These are phyloP conservation scores for Microbotryum violaceum DNA, from an alignment of 1,284 basidiomycete genomes.

Conservation along the genomic window DNA sequence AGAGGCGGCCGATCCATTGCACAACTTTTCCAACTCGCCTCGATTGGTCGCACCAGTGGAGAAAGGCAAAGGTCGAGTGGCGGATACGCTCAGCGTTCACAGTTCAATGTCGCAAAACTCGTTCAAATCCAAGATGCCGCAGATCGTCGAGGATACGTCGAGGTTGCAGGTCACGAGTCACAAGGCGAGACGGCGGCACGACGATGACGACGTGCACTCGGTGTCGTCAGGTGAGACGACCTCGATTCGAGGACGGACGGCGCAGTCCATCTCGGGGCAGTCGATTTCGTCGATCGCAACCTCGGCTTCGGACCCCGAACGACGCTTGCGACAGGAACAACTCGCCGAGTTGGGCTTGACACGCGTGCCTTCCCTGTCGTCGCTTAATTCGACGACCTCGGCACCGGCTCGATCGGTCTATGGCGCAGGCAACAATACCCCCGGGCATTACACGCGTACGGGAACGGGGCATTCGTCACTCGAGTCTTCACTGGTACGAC, in stretches of 20 bases:
- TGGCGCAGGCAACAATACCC: slow-evolving; percentile 6
- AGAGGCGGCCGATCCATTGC: slow-evolving; percentile 48
- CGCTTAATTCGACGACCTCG: slow-evolving; percentile 13
- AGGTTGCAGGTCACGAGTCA: slow-evolving; percentile 23
- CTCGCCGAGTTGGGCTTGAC: slow-evolving; percentile 5
- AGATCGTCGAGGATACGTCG: slow-evolving; percentile 35
- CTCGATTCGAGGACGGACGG: too few relatives aligned
- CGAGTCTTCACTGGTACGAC: slow-evolving; percentile 16
- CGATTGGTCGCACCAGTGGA: slow-evolving; percentile 16
- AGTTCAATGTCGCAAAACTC: not conserved
- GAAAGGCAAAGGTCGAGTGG: slow-evolving; percentile 29
- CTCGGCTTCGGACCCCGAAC: slow-evolving; percentile 28
- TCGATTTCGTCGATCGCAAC: slow-evolving; percentile 27
- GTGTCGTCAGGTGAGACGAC: slow-evolving; percentile 34
- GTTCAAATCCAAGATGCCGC: slow-evolving; percentile 28
- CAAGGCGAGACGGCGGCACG: slow-evolving; percentile 32
- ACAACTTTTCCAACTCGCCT: slow-evolving; percentile 28
- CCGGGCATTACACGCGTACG: slow-evolving; percentile 17
- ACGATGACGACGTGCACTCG: slow-evolving; percentile 36
- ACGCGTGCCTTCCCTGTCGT: slow-evolving; percentile 7
- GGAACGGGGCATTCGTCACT: slow-evolving; percentile 21
- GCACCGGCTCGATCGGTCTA: not conserved
- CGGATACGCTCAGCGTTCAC: slow-evolving; percentile 3
- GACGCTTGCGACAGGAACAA: slow-evolving; percentile 1
- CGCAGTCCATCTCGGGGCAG: not conserved